phyloP scores from a whole-genome alignment of 1,284 basidiomycete species.

The Ustilago tritici region DNA sequence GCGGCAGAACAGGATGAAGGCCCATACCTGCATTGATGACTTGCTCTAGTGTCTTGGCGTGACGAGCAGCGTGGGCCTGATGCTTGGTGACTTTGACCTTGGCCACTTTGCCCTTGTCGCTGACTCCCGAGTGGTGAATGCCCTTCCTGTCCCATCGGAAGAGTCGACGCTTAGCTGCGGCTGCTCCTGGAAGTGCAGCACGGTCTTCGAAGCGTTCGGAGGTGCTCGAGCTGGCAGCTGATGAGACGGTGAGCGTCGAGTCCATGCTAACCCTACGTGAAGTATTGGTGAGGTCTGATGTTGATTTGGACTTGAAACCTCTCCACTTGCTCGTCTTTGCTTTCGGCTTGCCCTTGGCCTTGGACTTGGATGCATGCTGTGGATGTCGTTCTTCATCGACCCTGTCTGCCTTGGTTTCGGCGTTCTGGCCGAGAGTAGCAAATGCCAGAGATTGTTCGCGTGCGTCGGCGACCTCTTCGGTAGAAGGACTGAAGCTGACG shows the following conservation, averaged over 20 bases:
- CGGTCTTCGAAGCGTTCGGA: slow-evolving; percentile 18
- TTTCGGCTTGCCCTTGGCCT: slow-evolving; percentile 14
- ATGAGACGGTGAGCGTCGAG: slow-evolving; percentile 16
- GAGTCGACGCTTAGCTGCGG: slow-evolving; percentile 38
- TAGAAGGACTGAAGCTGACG: slow-evolving; percentile 57
- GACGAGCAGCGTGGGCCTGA: slow-evolving; percentile 54
- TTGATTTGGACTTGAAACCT: slow-evolving; percentile 39
- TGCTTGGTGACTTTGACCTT: slow-evolving; percentile 55
- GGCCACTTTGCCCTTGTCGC: slow-evolving; percentile 38
- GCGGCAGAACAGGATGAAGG: slow-evolving; percentile 36
- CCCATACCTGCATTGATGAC: slow-evolving; percentile 61
- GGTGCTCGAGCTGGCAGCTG: slow-evolving; percentile 10
- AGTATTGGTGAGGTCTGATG: slow-evolving; percentile 19
- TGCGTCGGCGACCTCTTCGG: slow-evolving; percentile 42
- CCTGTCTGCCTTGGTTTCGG: not conserved
- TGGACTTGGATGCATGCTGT: not conserved
- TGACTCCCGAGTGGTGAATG: slow-evolving; percentile 27
- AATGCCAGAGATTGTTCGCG: slow-evolving; percentile 33
- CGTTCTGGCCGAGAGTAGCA: not conserved
- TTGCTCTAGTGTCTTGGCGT: slow-evolving; percentile 60
- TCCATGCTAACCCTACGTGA: slow-evolving; percentile 28
- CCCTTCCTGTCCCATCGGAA: slow-evolving; percentile 50
- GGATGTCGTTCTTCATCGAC: not conserved
- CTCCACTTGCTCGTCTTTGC: slow-evolving; percentile 21
- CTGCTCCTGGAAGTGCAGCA: slow-evolving; percentile 32